Evolutionary conservation across 148 eudicot genomes (phyloP), one percentile per base, ranked within the genome.

Genomic region (Silene uniflora): DNA sequence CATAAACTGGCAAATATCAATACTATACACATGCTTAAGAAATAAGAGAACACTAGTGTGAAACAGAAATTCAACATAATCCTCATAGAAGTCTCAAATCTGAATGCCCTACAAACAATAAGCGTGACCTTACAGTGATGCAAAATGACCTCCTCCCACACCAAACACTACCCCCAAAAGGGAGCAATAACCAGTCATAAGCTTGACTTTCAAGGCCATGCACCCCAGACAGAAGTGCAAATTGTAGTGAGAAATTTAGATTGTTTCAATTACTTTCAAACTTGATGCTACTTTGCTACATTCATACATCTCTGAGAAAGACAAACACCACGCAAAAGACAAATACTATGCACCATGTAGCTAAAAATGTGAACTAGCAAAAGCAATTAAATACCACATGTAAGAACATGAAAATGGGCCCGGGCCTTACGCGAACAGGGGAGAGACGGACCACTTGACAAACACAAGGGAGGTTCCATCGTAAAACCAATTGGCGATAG

Each of bases 1-100:
- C 71, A 44, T 44, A 70, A 65, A 71, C 73, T 9, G 44, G 19
- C 72, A 64, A 52, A 18, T 32, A 32, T 77, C 70, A 80, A 61
- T 73, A 14, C 61, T 17, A 71, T 46, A 27, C 44, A 18, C 62
- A 76, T 21, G 59, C 42, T 56, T 2, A 27, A 27, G 29, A 27
- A 27, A 27, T 8, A 42, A 72, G 27, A 9, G 47, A 22, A 70
- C 24, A 47, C n/a, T 59, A 21, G 5, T 14, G 22, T 11, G 69
- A 16, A 3, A 65, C 19, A 70, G 10, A 70, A 70, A 12, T 24
- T 13, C 4, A 3, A 17, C 60, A 22, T 22, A 21, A 24, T 19
- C 6, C 75, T 35, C 7, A 71, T 4, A 25, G 6, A 56, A 67
- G 7, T 32, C 62, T 55, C 9, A 27, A 27, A 1, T 32, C 62